Evolutionary conservation across 768 basidiomycete genomes (phyloP).

Genomic region (Boletus fagicola): DNA sequence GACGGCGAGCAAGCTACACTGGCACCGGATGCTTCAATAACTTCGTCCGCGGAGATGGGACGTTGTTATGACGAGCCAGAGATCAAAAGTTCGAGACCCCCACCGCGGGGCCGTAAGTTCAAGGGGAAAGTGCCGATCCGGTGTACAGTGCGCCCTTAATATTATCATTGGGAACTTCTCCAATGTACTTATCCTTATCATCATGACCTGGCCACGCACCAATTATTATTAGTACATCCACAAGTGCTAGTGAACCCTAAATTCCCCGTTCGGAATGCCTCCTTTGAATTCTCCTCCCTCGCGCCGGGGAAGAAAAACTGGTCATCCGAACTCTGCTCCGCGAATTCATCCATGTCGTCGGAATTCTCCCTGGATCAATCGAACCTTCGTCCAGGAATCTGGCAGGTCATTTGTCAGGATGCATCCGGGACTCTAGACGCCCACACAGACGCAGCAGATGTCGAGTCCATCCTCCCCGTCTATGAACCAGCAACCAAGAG

Average conservation of each 20-base stretch:
- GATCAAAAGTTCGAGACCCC: no score
- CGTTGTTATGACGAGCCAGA: no score
- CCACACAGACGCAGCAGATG: not conserved
- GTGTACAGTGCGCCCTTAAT: not conserved
- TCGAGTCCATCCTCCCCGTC: conserved; percentile 21
- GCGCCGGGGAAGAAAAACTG: not conserved
- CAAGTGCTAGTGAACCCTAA: not conserved
- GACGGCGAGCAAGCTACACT: not conserved
- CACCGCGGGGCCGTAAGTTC: not conserved
- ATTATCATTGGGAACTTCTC: not conserved
- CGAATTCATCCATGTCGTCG: not conserved
- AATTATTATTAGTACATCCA: not conserved
- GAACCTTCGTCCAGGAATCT: conserved; percentile 17
- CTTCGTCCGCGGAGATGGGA: not conserved
- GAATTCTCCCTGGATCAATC: conserved; percentile 17
- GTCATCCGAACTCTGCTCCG: not conserved
- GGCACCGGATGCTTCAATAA: not conserved
- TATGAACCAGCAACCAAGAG: conserved; percentile 17
- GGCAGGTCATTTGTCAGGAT: conserved; percentile 25
- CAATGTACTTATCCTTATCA: not conserved
- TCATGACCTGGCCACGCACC: not conserved
- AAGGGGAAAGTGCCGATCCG: not conserved
- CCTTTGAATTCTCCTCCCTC: not conserved
- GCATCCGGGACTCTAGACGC: not conserved
- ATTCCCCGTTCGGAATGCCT: not conserved